Evolutionary conservation across 2,329 filamentous ascomycete genomes (phyloP), one percentile per base, ranked within the genome.

Genomic region (Xylaria digitata): DNA sequence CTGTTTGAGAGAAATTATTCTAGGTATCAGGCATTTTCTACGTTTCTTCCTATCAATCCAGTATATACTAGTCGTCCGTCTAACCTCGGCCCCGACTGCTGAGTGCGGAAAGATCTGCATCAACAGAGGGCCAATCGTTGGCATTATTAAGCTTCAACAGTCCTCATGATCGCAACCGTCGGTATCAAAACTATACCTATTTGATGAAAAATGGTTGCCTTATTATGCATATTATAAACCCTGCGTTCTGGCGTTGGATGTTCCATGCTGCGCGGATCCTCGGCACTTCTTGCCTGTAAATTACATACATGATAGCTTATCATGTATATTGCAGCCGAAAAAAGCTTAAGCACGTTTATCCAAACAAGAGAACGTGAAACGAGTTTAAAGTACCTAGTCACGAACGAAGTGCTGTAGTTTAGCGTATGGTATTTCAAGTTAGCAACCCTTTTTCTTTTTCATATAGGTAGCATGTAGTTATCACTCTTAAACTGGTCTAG

Each of bases 221-320:
- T 56, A 40, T 50, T 37, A 32, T 53, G 32, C n/a, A 11, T 21
- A 46, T 19, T 46, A 46, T 11, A 13, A 53, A 53, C 40, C 57
- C 48, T 62, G 59, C 37, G 7, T 6, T 45, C n/a, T 19, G 1
- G 45, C 32, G 50, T 34, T 48, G 26, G 42, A 40, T 19, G 42
- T 40, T 26, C 26, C 32, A 17, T 57, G 40, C 46, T 21, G 37
- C 19, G 57, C 26, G 52, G 54, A 62, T 53, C 52, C 45, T 62
- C 63, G 53, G 63, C 58, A 58, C 13, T 57, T 53, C 42, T 56
- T 61, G 57, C 49, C 46, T 46, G 23, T 37, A 37, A 40, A 40
- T 40, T 40, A n/a, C 42, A n/a, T 52, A 19, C 49, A 50, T 59
- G 30, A 30, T 52, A 53, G n/a, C 30, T 21, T 21, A 19, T n/a